These are phyloP conservation scores for Phytophthora colocasiae DNA, from an alignment of 352 stramenopile species.

Conservation along the genomic window DNA sequence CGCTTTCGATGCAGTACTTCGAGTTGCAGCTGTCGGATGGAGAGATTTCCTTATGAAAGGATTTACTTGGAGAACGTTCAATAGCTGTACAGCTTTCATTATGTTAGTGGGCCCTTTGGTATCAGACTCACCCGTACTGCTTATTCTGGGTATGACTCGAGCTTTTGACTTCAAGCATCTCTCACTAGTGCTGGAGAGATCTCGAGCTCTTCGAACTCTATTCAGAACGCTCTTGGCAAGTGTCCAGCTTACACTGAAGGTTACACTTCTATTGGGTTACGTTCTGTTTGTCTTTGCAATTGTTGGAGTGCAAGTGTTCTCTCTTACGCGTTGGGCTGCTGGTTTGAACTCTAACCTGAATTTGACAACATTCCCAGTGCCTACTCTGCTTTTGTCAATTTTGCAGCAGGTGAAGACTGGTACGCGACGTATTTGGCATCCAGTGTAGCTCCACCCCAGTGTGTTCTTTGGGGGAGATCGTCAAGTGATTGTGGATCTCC, in stretches of 20 bases:
- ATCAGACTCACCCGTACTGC: constrained; percentile 62
- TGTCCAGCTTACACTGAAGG: constrained; percentile 76
- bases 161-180: constrained; percentile 89
- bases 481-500: constrained; percentile 75
- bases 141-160: constrained; percentile 80
- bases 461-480: constrained; percentile 52
- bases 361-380: constrained; percentile 78
- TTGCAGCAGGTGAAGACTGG: constrained; percentile 86
- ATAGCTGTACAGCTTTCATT: constrained; percentile 76
- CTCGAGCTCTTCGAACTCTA: constrained; percentile 70
- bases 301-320: constrained; percentile 85
- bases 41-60: constrained; percentile 87
- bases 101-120: constrained; percentile 78
- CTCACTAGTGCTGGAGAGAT: constrained; percentile 76
- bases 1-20: constrained; percentile 71
- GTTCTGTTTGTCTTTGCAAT: constrained; percentile 86
- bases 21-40: constrained; percentile 77
- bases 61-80: constrained; percentile 81
- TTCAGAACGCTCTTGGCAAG: constrained; percentile 79
- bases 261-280: constrained; percentile 83
- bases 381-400: constrained; percentile 82
- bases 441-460: constrained; percentile 64
- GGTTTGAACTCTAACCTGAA: constrained; percentile 79
- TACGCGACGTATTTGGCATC: constrained; percentile 81
- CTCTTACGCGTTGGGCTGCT: constrained; percentile 78